phyloP scores from a whole-genome alignment of 768 basidiomycete genomes.

The Dentipellis fragilis region DNA sequence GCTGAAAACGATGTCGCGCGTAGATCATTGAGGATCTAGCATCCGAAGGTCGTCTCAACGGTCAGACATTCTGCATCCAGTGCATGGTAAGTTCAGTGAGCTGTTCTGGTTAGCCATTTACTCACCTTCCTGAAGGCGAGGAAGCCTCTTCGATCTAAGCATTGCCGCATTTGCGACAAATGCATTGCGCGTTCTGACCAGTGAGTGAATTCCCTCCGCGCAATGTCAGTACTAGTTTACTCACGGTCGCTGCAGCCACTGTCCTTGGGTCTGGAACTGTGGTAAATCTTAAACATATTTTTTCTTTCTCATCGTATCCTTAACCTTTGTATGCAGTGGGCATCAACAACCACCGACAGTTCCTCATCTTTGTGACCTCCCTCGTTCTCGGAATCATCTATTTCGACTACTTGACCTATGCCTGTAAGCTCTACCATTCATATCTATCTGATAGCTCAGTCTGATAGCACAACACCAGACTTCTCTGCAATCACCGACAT shows the following conservation, averaged over 20 bases:
- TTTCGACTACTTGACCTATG: slow-evolving; percentile 79
- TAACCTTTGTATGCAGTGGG: slow-evolving; percentile 47
- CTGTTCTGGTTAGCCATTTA: background rate
- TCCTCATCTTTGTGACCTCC: slow-evolving; percentile 82
- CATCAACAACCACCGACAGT: slow-evolving; percentile 89
- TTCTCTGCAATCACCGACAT: slow-evolving; percentile 38
- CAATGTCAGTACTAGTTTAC: background rate
- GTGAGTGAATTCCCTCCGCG: slow-evolving; percentile 35
- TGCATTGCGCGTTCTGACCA: slow-evolving; percentile 91
- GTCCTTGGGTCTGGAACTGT: slow-evolving; percentile 99
- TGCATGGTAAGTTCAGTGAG: slow-evolving; percentile 61
- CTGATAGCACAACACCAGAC: slow-evolving; percentile 28
- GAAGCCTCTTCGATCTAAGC: slow-evolving; percentile 89
- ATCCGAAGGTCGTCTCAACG: slow-evolving; percentile 80
- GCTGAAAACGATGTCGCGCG: background rate
- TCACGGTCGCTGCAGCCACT: slow-evolving; percentile 50
- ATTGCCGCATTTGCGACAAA: slow-evolving; percentile 85
- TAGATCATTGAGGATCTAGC: slow-evolving; percentile 89
- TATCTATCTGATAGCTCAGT: background rate
- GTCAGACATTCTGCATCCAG: slow-evolving; percentile 91
- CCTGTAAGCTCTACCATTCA: slow-evolving; percentile 43
- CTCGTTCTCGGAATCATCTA: slow-evolving; percentile 72
- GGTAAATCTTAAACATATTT: slow-evolving; percentile 34
- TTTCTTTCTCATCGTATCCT: background rate
- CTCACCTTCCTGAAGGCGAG: slow-evolving; percentile 41